Base-by-base conservation (phyloP, 306 rosid species). In the Ochetophila trinervis region DNA sequence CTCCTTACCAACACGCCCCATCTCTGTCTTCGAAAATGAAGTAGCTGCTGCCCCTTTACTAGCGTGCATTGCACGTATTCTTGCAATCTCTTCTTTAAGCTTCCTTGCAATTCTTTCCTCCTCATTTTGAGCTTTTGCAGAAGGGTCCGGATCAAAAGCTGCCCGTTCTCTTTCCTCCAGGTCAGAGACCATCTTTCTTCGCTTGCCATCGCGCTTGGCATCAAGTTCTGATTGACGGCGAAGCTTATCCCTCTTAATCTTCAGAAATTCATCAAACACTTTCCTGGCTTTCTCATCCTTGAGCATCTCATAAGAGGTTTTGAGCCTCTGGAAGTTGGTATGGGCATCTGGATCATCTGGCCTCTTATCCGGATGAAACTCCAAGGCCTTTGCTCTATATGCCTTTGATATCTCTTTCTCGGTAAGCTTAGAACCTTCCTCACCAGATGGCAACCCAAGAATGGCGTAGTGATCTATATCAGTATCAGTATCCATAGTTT, bases 301-400 rank as follows among this genome's bases (percentile, higher is more conserved):
- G 50, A 93, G 90, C 66, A 93, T 86, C 72, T 90, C 91, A 75
- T 90, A 90, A 6, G 96, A 93, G 1, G 91, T 66, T 34, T 80
- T 85, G 2, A 91, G 89, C 74, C 73, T 82, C 24, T 81, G 91
- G 57, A 91, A 91, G 17, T 91, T 70, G 63, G 78, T 70, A 15
- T 79, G 84, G 69, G 98, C 95, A 72, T 89, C 69, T 2, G 95
- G 84, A 75, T 92, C 93, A 21, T 86, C 93, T 0, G 80, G 96
- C 64, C 88, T 85, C 87, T 94, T 94, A 80, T 94, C 99, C 0
- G 99, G 99, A 67, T 94, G 99, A 71, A 88, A 65, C 60, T 79
- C 96, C 37, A 88, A 72, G 35, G 99, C 99, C 74, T 83, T 90
- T 4, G 8, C 75, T 82, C 75, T 80, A 85, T 94, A 94, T 1